These are phyloP conservation scores for Xylaria telfairii DNA, from an alignment of 495 filamentous ascomycete species.

Conservation along the genomic window DNA sequence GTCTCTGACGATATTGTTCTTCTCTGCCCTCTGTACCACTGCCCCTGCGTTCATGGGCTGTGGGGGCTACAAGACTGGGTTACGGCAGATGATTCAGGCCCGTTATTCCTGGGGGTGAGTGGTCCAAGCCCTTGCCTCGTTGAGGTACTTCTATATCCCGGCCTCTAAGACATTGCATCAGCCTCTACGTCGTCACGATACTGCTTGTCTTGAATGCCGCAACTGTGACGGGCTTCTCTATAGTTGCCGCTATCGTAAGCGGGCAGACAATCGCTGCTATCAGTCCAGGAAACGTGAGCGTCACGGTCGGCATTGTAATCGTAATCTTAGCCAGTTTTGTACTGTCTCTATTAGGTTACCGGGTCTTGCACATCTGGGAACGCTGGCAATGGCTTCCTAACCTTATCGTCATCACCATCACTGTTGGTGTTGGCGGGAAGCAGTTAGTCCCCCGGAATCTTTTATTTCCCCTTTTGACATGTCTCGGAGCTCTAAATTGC, in stretches of 20 bases:
- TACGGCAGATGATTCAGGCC: conserved; percentile 63
- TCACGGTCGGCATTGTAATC: conserved; percentile 56
- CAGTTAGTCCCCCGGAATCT: too few species aligned
- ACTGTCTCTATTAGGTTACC: conserved; percentile 59
- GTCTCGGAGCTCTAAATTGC: too few species aligned
- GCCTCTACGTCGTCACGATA: conserved; percentile 45
- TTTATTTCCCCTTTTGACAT: too few species aligned
- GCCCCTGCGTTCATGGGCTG: conserved; percentile 62
- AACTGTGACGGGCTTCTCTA: conserved; percentile 52
- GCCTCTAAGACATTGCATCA: conserved; percentile 20
- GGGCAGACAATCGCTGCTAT: conserved; percentile 54
- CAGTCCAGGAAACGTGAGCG: conserved; percentile 51
- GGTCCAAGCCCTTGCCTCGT: neutral
- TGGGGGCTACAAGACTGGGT: conserved; percentile 56
- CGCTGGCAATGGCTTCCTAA: conserved; percentile 64
- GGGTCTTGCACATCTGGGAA: conserved; percentile 58
- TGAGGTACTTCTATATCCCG: conserved; percentile 30
- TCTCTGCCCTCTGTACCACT: conserved; percentile 55
- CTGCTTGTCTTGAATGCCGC: conserved; percentile 50
- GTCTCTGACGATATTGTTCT: conserved; percentile 63
- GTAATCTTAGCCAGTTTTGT: conserved; percentile 54
- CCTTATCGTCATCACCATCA: conserved; percentile 55
- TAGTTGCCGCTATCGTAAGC: conserved; percentile 48
- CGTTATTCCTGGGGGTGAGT: conserved; percentile 61
- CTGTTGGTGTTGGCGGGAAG: conserved; percentile 56